Evolutionary conservation across 257 asterid species (phyloP).

Genomic region (Leptodermis oblonga): DNA sequence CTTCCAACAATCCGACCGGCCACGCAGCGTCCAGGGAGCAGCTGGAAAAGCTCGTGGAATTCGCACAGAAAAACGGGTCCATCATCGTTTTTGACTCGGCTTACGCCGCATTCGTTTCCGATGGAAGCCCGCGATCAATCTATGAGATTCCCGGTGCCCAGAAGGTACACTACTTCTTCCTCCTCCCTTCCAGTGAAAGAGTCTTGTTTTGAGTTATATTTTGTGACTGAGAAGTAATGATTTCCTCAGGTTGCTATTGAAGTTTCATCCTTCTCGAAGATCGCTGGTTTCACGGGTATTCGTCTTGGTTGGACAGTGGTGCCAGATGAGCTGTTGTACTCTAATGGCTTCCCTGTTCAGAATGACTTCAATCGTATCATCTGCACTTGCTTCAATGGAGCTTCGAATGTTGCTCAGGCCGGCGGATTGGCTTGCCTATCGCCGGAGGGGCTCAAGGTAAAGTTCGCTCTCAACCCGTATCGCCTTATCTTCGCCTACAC

Average conservation of each 20-base stretch:
- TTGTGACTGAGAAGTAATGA: too few species aligned
- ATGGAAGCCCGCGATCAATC: conserved; percentile 72
- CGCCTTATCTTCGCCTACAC: background rate
- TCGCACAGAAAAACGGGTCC: conserved; percentile 70
- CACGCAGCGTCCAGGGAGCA: conserved; percentile 71
- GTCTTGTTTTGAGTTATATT: background rate
- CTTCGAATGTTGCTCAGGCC: conserved; percentile 83
- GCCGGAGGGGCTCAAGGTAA: conserved; percentile 62
- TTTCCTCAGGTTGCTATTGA: conserved; percentile 70
- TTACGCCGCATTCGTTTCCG: conserved; percentile 56
- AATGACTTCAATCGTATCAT: conserved; percentile 67
- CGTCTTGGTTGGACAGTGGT: conserved; percentile 96
- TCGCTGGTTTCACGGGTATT: conserved; percentile 91
- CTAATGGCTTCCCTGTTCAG: conserved; percentile 73
- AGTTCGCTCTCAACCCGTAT: background rate
- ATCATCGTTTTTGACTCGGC: conserved; percentile 79
- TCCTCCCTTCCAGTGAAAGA: too few species aligned
- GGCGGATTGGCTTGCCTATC: conserved; percentile 83
- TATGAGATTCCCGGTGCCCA: conserved; percentile 38
- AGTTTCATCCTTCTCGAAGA: conserved; percentile 84
- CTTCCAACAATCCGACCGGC: conserved; percentile 89
- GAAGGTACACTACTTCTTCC: conserved; percentile 18
- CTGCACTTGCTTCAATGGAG: conserved; percentile 82
- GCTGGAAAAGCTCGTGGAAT: conserved; percentile 49
- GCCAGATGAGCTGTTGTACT: conserved; percentile 68